Percentiles rank a stretch among this genome's conserved stretches.
These are phyloP conservation scores for Aspergillus ruber DNA, from an alignment of 2,329 filamentous ascomycete genomes.

Conservation along the genomic window DNA sequence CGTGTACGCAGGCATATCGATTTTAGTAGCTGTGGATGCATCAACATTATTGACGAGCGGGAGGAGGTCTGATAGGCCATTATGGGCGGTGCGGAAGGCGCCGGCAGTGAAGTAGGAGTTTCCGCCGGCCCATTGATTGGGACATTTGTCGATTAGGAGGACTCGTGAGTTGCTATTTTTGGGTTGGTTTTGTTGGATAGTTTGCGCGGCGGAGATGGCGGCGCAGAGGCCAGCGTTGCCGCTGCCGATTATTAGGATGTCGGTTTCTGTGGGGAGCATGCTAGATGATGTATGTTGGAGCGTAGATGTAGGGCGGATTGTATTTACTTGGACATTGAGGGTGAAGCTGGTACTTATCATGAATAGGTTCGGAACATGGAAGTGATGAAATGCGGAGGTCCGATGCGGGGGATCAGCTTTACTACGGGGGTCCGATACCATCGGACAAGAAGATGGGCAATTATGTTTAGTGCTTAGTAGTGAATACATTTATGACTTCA, in stretches of 20 bases:
- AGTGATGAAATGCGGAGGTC: neutral
- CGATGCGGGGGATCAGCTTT: neutral
- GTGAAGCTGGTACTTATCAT: neutral
- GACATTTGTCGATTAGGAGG: conserved; percentile 56
- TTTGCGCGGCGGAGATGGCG: conserved; percentile 50
- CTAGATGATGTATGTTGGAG: neutral
- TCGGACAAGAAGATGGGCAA: too few relatives aligned
- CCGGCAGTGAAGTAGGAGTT: conserved; percentile 62
- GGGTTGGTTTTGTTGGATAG: conserved; percentile 19
- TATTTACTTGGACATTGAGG: neutral
- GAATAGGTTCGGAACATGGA: neutral
- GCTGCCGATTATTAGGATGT: conserved; percentile 51
- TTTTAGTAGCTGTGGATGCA: conserved; percentile 39
- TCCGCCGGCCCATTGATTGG: conserved; percentile 54
- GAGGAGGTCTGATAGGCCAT: conserved; percentile 51
- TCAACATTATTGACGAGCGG: conserved; percentile 57
- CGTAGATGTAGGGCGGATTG: neutral
- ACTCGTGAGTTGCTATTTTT: conserved; percentile 35
- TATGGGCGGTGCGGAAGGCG: conserved; percentile 53
- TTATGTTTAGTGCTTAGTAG: too few relatives aligned
- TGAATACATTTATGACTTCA: too few relatives aligned
- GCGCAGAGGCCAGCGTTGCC: conserved; percentile 61
- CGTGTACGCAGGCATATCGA: conserved; percentile 56
- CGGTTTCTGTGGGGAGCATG: conserved; percentile 12
- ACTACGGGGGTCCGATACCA: too few relatives aligned